Percentiles rank a stretch among this genome's conserved stretches.
Evolutionary conservation across 495 filamentous ascomycete genomes (phyloP).

Genomic region (Venustampulla echinocandica): DNA sequence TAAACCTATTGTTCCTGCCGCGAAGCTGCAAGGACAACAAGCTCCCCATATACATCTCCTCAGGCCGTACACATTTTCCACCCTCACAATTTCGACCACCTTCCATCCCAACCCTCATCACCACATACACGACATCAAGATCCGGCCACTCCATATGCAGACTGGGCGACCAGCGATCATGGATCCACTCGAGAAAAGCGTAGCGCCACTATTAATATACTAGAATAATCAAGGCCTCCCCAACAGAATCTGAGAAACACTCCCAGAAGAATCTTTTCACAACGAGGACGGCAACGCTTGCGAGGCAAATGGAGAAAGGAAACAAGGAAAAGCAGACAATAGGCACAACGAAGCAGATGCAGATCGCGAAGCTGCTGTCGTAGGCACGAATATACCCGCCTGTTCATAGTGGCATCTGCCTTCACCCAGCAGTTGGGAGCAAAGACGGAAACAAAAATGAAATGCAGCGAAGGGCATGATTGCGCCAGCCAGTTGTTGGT

Average conservation of each 20-base stretch:
- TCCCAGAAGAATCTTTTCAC: constrained; percentile 2
- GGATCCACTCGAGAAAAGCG: neutral
- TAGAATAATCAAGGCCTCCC: constrained; percentile 5
- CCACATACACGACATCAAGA: constrained; percentile 5
- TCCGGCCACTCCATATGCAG: neutral
- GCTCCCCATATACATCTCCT: neutral
- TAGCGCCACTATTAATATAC: constrained; percentile 15
- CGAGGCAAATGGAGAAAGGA: constrained; percentile 14
- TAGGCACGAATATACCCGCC: too few relatives aligned
- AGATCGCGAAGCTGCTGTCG: constrained; percentile 1
- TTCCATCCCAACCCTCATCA: neutral
- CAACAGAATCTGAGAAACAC: constrained; percentile 1
- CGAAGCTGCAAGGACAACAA: neutral
- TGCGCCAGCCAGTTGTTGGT: constrained; percentile 18
- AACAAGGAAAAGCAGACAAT: constrained; percentile 15
- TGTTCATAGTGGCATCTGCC: constrained; percentile 10
- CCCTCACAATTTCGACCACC: neutral
- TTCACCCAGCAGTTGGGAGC: constrained; percentile 5
- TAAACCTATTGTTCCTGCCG: neutral
- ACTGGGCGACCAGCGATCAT: constrained; percentile 1
- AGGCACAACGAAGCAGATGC: constrained; percentile 19
- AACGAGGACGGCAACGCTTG: neutral
- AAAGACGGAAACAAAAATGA: too few relatives aligned
- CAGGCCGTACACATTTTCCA: neutral
- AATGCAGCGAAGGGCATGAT: constrained; percentile 8